phyloP scores from a whole-genome alignment of 768 basidiomycete species.

The Trametes gibbosa region DNA sequence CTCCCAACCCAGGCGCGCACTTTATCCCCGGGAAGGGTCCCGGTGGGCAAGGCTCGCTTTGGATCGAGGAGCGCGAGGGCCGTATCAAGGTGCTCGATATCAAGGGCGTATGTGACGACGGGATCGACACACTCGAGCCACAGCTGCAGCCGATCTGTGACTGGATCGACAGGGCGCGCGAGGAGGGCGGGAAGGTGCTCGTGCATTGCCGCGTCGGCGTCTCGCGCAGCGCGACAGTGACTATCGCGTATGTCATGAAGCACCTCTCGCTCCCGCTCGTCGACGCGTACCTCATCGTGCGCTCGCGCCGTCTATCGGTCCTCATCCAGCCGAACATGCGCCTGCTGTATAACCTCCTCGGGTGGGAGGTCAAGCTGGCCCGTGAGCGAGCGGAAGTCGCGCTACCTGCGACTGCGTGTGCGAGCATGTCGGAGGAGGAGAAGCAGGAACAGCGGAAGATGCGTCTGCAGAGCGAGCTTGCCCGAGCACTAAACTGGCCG shows the following conservation, averaged over 20 bases:
- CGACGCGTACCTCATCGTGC: constrained; percentile 90
- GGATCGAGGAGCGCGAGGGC: constrained; percentile 85
- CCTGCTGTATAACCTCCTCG: constrained; percentile 90
- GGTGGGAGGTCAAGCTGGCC: constrained; percentile 95
- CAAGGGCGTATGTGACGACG: constrained; percentile 92
- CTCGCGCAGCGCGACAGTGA: constrained; percentile 88
- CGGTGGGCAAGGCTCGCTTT: constrained; percentile 68
- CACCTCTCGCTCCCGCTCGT: constrained; percentile 81
- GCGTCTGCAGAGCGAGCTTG: constrained; percentile 52
- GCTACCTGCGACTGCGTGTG: constrained; percentile 17
- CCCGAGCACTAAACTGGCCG: constrained; percentile 76
- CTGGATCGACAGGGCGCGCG: constrained; percentile 88
- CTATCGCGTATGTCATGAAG: constrained; percentile 98
- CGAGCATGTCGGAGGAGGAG: constrained; percentile 40
- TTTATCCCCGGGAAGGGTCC: constrained; percentile 43
- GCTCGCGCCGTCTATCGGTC: constrained; percentile 85
- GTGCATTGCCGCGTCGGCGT: constrained; percentile 99
- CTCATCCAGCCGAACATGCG: constrained; percentile 95
- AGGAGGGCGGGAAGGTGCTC: constrained; percentile 82
- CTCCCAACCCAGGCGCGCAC: constrained; percentile 30
- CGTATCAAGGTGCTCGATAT: constrained; percentile 90
- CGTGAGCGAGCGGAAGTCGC: constrained; percentile 49
- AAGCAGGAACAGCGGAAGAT: constrained; percentile 25
- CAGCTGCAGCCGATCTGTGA: constrained; percentile 85
- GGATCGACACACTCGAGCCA: constrained; percentile 90